Evolutionary conservation across 2,329 filamentous ascomycete genomes (phyloP).

Genomic region (Tolypocladium ophioglossoides): DNA sequence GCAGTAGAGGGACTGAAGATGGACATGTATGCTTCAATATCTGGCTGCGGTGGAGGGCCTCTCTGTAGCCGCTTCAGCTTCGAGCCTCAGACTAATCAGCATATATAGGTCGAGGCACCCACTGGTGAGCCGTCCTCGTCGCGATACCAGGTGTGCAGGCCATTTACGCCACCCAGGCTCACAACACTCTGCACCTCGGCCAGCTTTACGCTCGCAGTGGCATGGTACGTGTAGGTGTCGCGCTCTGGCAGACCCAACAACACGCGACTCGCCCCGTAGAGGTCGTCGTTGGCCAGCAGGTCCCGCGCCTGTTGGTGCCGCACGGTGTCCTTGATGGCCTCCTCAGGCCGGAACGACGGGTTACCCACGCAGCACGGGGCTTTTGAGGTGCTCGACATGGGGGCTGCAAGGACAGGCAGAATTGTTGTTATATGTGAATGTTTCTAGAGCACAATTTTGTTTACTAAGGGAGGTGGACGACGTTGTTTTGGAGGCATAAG

Average conservation of each 20-base stretch:
- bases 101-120: conserved; percentile 5
- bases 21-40: conserved; percentile 55
- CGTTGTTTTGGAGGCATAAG: neutral
- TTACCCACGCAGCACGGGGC: conserved; percentile 33
- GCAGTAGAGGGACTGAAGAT: conserved; percentile 53
- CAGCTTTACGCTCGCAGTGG: conserved; percentile 37
- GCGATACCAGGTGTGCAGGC: conserved; percentile 39
- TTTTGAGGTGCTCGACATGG: conserved; percentile 16
- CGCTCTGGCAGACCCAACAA: conserved; percentile 32
- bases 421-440: neutral
- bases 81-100: neutral
- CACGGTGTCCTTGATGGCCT: conserved; percentile 26
- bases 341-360: conserved; percentile 30
- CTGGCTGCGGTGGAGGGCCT: conserved; percentile 39
- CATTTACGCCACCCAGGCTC: conserved; percentile 30
- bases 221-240: conserved; percentile 41
- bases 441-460: neutral
- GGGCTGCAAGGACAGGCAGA: neutral
- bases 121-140: conserved; percentile 22
- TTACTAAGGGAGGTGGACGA: neutral
- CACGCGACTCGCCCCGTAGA: conserved; percentile 31
- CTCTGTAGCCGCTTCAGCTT: conserved; percentile 16
- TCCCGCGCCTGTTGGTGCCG: conserved; percentile 26
- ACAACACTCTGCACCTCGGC: conserved; percentile 37
- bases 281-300: conserved; percentile 30